A percentile compares a stretch with the other conserved stretches of the same genome.
Conservation (phyloP, 2,329 filamentous ascomycete species). For the Pseudogymnoascus sp. region DNA sequence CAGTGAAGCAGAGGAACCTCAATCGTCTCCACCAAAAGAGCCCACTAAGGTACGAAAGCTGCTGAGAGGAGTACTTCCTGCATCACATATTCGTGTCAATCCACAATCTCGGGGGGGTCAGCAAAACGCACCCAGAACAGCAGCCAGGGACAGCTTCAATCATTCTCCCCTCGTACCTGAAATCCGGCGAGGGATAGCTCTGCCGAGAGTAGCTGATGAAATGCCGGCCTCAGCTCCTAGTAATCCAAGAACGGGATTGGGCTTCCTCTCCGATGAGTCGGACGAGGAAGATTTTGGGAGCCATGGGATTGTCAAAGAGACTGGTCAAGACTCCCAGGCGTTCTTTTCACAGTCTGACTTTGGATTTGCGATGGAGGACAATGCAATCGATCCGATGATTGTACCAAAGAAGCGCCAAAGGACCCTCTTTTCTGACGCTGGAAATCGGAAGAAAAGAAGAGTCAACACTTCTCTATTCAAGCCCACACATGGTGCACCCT, state of each 20-base stretch:
- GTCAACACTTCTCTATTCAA: slow-evolving; percentile 13
- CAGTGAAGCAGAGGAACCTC: not conserved
- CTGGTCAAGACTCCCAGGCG: slow-evolving; percentile 11
- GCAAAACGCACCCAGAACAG: slow-evolving; percentile 3
- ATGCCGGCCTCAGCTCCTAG: not conserved
- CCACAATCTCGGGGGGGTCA: slow-evolving; percentile 33
- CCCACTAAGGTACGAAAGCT: slow-evolving; percentile 21
- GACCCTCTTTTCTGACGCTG: not conserved
- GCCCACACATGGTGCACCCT: not conserved
- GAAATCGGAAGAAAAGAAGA: slow-evolving; percentile 19
- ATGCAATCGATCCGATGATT: slow-evolving; percentile 29
- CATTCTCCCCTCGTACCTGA: slow-evolving; percentile 16
- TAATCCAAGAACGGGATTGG: slow-evolving; percentile 7
- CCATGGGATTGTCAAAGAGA: slow-evolving; percentile 16
- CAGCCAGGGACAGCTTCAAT: slow-evolving; percentile 13
- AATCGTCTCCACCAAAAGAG: slow-evolving; percentile 1
- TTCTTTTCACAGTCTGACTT: slow-evolving; percentile 18
- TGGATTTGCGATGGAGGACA: slow-evolving; percentile 26
- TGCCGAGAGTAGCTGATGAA: slow-evolving; percentile 17
- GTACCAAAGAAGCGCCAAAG: slow-evolving; percentile 23
- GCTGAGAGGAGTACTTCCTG: slow-evolving; percentile 55
- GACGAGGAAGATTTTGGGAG: slow-evolving; percentile 18
- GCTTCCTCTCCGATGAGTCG: slow-evolving; percentile 24
- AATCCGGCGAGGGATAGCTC: slow-evolving; percentile 26
- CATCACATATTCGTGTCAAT: slow-evolving; percentile 59